Evolutionary conservation across 768 basidiomycete genomes (phyloP).

Genomic region (Xerocomellus amylosporus): DNA sequence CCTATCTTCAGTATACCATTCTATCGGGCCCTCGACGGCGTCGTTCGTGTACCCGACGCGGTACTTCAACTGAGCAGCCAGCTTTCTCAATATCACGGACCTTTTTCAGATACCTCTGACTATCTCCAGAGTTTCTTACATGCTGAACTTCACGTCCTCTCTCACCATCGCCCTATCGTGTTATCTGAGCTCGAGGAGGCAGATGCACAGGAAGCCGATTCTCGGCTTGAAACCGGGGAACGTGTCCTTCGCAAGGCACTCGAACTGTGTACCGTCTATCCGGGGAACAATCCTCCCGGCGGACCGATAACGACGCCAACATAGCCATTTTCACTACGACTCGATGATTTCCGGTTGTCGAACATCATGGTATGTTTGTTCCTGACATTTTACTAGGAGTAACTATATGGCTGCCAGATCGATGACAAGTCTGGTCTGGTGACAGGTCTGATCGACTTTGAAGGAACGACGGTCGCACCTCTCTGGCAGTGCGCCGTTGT

Average conservation of each 20-base stretch:
- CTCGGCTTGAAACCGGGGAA: neutral
- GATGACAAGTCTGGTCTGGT: neutral
- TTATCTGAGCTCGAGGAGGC: neutral
- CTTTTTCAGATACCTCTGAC: neutral
- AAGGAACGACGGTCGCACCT: neutral
- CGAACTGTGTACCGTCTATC: neutral
- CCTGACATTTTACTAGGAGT: neutral
- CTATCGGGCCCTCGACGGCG: constrained; percentile 1
- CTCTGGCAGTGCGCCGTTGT: neutral
- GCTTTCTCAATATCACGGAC: neutral
- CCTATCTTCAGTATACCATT: neutral
- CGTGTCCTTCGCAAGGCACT: neutral
- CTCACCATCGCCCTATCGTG: neutral
- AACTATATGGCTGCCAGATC: neutral
- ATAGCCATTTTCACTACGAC: neutral
- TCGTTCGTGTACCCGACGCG: neutral
- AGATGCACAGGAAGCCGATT: neutral
- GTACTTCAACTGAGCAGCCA: neutral
- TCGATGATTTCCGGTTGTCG: constrained; percentile 2
- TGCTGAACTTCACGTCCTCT: neutral
- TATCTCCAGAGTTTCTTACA: constrained; percentile 2
- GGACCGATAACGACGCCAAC: neutral
- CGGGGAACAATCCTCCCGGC: neutral
- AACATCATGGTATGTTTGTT: neutral
- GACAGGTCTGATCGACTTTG: neutral